phyloP scores from a whole-genome alignment of 2,329 filamentous ascomycete genomes.

The Tolypocladium guangdongense region DNA sequence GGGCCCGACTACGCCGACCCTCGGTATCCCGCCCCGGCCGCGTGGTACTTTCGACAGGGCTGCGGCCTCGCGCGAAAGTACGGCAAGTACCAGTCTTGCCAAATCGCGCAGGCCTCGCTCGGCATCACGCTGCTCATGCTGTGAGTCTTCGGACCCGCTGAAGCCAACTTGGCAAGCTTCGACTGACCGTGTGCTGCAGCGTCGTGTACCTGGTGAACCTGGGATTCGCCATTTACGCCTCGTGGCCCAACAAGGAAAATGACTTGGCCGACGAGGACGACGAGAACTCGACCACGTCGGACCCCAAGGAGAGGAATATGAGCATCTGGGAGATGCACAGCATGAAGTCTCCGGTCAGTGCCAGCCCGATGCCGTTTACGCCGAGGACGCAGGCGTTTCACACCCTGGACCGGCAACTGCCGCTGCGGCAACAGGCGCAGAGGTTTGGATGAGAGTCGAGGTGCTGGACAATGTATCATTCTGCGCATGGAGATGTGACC shows the following conservation, averaged over 20 bases:
- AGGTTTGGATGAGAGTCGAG: not conserved
- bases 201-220: slow-evolving; percentile 49
- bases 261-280: slow-evolving; percentile 33
- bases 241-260: slow-evolving; percentile 45
- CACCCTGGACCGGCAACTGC: slow-evolving; percentile 46
- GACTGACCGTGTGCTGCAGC: slow-evolving; percentile 24
- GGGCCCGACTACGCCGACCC: slow-evolving; percentile 63
- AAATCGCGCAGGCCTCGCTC: slow-evolving; percentile 57
- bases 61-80: slow-evolving; percentile 50
- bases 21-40: slow-evolving; percentile 45
- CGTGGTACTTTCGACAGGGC: slow-evolving; percentile 67
- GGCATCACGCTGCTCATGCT: slow-evolving; percentile 55
- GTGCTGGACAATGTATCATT: not conserved
- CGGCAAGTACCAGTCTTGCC: slow-evolving; percentile 47
- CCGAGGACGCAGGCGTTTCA: slow-evolving; percentile 59
- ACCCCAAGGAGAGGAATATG: slow-evolving; percentile 30
- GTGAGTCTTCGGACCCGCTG: slow-evolving; percentile 34
- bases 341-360: slow-evolving; percentile 26
- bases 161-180: not conserved
- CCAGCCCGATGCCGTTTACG: slow-evolving; percentile 39
- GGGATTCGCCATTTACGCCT: slow-evolving; percentile 45
- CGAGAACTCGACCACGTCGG: slow-evolving; percentile 23
- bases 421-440: slow-evolving; percentile 29
- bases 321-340: slow-evolving; percentile 48
- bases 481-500: not conserved